Evolutionary conservation across 31 red algal genomes (phyloP).

Genomic region (Porphyra umbilicalis): DNA sequence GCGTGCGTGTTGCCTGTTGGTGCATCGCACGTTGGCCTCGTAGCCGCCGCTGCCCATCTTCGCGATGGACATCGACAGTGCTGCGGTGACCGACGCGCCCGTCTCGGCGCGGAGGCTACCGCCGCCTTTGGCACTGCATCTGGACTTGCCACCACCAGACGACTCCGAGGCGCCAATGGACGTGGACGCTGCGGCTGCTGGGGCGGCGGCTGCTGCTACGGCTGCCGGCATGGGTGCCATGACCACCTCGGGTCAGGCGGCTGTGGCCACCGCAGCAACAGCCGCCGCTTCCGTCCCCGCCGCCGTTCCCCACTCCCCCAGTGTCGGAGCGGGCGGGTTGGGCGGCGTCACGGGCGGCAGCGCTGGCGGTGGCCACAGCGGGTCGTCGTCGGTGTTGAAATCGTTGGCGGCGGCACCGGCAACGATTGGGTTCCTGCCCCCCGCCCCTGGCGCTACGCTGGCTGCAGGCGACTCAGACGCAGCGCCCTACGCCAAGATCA

Average conservation of each 20-base stretch:
- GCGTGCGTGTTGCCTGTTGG: neutral
- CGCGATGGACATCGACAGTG: neutral
- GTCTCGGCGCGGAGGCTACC: neutral
- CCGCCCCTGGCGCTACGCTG: neutral
- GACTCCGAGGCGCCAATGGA: neutral
- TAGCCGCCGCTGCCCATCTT: neutral
- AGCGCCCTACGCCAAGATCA: constrained; percentile 60
- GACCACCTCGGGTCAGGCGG: neutral
- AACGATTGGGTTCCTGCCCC: neutral
- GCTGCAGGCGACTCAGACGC: constrained; percentile 28
- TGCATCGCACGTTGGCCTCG: neutral
- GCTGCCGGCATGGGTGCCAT: neutral
- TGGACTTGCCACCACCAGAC: constrained; percentile 1
- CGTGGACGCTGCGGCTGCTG: neutral
- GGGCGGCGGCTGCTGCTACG: neutral
- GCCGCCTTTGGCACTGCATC: neutral
- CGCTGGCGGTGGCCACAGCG: neutral
- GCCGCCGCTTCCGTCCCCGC: neutral
- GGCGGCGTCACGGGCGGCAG: neutral
- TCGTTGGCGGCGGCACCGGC: neutral
- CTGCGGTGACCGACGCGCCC: neutral
- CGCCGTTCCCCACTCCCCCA: neutral
- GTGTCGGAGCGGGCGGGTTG: neutral
- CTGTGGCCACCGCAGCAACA: neutral
- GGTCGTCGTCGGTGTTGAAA: neutral